phyloP scores from a whole-genome alignment of 495 filamentous ascomycete genomes.

The Aspergillus steynii region DNA sequence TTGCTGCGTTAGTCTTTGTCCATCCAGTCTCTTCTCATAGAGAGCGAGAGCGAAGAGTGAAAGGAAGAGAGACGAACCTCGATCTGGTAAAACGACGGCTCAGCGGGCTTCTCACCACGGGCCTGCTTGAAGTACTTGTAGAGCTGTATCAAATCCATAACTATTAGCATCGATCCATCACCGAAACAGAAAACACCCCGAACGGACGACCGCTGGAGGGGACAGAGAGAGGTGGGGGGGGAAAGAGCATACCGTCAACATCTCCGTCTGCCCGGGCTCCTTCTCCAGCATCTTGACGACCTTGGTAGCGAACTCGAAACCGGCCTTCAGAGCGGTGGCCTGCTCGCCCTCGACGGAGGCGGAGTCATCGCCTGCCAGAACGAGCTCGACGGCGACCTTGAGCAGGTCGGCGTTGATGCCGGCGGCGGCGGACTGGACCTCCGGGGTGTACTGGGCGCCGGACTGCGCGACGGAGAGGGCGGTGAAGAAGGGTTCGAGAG shows the following conservation, averaged over 20 bases:
- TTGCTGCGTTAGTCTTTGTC: neutral
- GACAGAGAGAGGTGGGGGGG: neutral
- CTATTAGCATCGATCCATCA: slow-evolving; percentile 5
- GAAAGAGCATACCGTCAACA: slow-evolving; percentile 53
- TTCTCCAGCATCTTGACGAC: slow-evolving; percentile 61
- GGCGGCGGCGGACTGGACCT: slow-evolving; percentile 32
- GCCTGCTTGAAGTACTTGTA: slow-evolving; percentile 63
- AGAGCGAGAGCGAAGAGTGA: slow-evolving; percentile 2
- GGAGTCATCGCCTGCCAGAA: slow-evolving; percentile 20
- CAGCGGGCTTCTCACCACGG: slow-evolving; percentile 43
- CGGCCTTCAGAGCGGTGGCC: slow-evolving; percentile 32
- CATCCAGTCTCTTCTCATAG: neutral
- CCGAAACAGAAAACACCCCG: no score
- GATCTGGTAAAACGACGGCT: slow-evolving; percentile 54
- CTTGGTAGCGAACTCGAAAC: slow-evolving; percentile 44
- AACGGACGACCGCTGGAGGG: neutral
- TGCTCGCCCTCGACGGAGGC: slow-evolving; percentile 22
- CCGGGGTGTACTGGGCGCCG: slow-evolving; percentile 33
- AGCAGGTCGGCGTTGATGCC: slow-evolving; percentile 32
- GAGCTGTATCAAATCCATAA: slow-evolving; percentile 35
- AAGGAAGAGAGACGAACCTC: slow-evolving; percentile 38
- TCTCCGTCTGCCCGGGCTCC: slow-evolving; percentile 52
- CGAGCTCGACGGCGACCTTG: slow-evolving; percentile 32
- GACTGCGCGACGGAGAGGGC: slow-evolving; percentile 35
- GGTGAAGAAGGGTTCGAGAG: slow-evolving; percentile 31